Evolutionary conservation across 352 stramenopile species (phyloP).

Genomic region (Blastocystis sp.): DNA sequence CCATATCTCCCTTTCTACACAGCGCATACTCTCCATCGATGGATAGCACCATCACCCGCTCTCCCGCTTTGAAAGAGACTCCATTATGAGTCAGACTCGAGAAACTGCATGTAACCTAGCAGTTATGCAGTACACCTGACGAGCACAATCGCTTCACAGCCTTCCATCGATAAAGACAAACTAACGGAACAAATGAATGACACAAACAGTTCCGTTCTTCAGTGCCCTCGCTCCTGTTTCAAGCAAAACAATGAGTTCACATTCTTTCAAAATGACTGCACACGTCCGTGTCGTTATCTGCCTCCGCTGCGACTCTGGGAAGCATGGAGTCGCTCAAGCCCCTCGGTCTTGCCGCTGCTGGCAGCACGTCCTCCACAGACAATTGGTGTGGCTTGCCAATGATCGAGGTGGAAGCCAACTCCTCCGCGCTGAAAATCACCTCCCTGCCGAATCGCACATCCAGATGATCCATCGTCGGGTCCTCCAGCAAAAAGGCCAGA

Average conservation of each 20-base stretch:
- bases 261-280: neutral
- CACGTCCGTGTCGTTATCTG: neutral
- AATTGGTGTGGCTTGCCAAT: conserved; percentile 17
- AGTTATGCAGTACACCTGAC: neutral
- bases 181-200: neutral
- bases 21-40: neutral
- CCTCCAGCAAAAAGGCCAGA: conserved; percentile 14
- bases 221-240: neutral
- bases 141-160: neutral
- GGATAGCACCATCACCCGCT: neutral
- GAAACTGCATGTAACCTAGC: neutral
- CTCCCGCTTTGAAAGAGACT: neutral
- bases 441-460: conserved; percentile 54
- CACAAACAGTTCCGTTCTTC: too few relatives aligned
- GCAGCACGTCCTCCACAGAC: conserved; percentile 30
- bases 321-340: conserved; percentile 55
- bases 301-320: neutral
- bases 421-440: conserved; percentile 25
- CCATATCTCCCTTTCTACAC: neutral
- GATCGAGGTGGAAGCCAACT: conserved; percentile 2
- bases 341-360: conserved; percentile 24
- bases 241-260: neutral
- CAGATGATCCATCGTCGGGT: conserved; percentile 66
- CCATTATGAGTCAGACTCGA: neutral
- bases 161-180: neutral